Conservation (phyloP, 352 stramenopile species). For the Phytophthora nicotianae region DNA sequence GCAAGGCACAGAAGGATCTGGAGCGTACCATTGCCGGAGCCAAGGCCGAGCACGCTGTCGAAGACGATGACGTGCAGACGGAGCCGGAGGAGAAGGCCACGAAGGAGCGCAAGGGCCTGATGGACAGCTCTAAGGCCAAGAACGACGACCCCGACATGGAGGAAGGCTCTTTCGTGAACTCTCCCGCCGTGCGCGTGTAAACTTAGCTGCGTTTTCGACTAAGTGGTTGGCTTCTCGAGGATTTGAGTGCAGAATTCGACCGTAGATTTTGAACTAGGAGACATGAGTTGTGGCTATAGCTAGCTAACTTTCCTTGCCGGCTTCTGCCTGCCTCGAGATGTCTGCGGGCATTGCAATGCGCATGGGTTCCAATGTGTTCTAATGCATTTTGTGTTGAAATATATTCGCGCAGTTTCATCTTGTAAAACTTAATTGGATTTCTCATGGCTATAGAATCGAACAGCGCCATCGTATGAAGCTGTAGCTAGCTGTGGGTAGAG, state of each 20-base stretch:
- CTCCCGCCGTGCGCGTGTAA: slow-evolving; percentile 77
- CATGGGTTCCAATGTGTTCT: slow-evolving; percentile 39
- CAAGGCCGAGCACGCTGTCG: slow-evolving; percentile 77
- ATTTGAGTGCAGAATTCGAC: slow-evolving; percentile 33
- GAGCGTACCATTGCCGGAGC: slow-evolving; percentile 82
- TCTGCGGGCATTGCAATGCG: slow-evolving; percentile 30
- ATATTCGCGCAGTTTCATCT: slow-evolving; percentile 38
- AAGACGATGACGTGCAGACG: slow-evolving; percentile 64
- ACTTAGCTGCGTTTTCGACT: slow-evolving; percentile 32
- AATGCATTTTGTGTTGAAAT: slow-evolving; percentile 53
- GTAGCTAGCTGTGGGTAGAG: slow-evolving; percentile 84
- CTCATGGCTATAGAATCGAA: slow-evolving; percentile 58
- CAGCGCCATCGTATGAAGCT: slow-evolving; percentile 72
- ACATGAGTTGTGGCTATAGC: slow-evolving; percentile 32
- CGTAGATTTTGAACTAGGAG: slow-evolving; percentile 47
- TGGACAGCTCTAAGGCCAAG: slow-evolving; percentile 75
- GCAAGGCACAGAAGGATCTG: slow-evolving; percentile 79
- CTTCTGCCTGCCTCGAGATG: slow-evolving; percentile 36
- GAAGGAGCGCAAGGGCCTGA: slow-evolving; percentile 72
- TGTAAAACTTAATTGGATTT: slow-evolving; percentile 11
- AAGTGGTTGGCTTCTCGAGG: slow-evolving; percentile 36
- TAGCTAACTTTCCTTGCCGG: slow-evolving; percentile 32
- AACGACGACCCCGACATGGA: slow-evolving; percentile 63
- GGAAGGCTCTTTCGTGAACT: slow-evolving; percentile 87
- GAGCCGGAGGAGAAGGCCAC: slow-evolving; percentile 57